Evolutionary conservation across 306 rosid species (phyloP).

Genomic region (Aeschynomene evenia): DNA sequence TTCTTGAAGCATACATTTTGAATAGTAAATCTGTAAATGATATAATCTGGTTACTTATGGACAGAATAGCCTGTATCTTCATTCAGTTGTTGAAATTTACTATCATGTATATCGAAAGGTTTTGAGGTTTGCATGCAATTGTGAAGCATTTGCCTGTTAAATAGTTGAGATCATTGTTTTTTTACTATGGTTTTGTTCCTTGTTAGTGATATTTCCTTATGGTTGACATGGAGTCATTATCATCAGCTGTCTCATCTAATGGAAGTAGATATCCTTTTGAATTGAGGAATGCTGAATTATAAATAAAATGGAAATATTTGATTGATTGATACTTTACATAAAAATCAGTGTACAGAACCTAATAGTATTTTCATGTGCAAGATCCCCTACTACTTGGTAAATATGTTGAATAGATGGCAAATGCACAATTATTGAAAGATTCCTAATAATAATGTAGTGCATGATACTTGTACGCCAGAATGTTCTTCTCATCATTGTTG

Average conservation of each 20-base stretch:
- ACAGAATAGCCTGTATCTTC: constrained; percentile 1
- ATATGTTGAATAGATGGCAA: neutral
- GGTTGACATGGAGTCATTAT: neutral
- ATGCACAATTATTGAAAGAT: neutral
- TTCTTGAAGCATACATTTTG: neutral
- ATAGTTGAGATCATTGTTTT: neutral
- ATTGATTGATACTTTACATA: constrained; percentile 3
- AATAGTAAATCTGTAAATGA: neutral
- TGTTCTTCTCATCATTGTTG: neutral
- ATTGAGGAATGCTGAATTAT: constrained; percentile 2
- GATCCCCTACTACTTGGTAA: neutral
- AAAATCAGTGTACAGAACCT: neutral
- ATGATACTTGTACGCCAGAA: neutral
- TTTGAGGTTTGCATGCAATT: neutral
- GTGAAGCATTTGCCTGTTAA: constrained; percentile 16
- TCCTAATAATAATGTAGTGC: neutral
- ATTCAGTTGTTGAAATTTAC: neutral
- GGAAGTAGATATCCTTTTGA: neutral
- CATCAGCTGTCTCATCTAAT: neutral
- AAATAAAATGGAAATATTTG: constrained; percentile 7
- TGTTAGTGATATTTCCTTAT: constrained; percentile 2
- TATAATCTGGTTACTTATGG: neutral
- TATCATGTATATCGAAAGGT: neutral
- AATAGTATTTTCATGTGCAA: neutral
- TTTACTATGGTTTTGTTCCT: neutral